Conservation (phyloP, 2,329 filamentous ascomycete species). For the Hymenoscyphus linearis region DNA sequence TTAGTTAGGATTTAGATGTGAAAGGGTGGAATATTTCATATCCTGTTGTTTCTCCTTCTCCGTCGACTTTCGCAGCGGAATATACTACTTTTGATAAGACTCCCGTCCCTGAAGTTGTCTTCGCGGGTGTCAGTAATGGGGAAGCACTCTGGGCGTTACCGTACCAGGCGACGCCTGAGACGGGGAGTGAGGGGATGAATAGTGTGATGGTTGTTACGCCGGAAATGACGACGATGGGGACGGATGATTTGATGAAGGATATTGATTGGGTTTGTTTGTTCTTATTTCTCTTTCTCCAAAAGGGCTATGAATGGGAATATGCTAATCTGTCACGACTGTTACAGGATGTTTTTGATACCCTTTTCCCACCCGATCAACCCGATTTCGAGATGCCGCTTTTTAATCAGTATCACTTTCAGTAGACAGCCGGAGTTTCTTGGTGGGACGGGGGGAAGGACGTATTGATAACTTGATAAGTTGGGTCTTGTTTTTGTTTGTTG, state of each 20-base stretch:
- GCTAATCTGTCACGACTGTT: conserved; percentile 1
- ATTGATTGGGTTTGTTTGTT: conserved; percentile 59
- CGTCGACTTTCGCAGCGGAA: conserved; percentile 1
- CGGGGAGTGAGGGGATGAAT: conserved; percentile 39
- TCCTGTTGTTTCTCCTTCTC: not conserved
- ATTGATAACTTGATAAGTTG: too few relatives aligned
- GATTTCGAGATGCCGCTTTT: conserved; percentile 10
- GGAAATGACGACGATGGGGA: not conserved
- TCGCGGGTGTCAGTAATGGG: conserved; percentile 43
- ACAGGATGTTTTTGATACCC: conserved; percentile 31
- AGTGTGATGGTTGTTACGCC: conserved; percentile 17
- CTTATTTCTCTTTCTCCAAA: not conserved
- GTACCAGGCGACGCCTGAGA: conserved; percentile 38
- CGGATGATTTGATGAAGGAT: conserved; percentile 42
- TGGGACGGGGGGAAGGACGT: not conserved
- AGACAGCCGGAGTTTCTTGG: not conserved
- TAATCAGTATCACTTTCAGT: conserved; percentile 4
- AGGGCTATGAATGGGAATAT: not conserved
- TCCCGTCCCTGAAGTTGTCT: conserved; percentile 31
- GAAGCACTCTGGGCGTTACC: conserved; percentile 42
- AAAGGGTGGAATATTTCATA: not conserved
- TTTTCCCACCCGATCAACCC: conserved; percentile 27
- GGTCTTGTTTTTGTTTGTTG: too few relatives aligned
- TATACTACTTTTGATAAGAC: conserved; percentile 10
- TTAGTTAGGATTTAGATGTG: too few relatives aligned